Conservation (phyloP, 2,329 filamentous ascomycete genomes). For the Neonectria neomacrospora region DNA sequence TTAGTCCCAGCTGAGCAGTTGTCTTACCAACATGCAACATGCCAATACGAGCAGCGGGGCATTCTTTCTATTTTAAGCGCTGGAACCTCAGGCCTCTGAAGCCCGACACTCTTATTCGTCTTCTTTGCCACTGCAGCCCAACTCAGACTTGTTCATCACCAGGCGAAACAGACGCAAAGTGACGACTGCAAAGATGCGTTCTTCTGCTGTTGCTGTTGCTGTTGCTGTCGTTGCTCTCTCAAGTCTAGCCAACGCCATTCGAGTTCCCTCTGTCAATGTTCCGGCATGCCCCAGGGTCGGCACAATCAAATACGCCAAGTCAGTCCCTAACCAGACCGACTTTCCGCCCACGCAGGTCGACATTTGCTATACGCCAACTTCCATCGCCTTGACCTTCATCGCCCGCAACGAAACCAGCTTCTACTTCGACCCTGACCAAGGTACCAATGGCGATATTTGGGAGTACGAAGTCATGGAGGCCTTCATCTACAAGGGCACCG, state of each 20-base stretch:
- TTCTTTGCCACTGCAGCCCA: background rate
- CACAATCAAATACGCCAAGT: conserved; percentile 53
- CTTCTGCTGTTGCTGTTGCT: conserved; percentile 1
- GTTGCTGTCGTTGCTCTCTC: conserved; percentile 9
- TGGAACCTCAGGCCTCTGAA: background rate
- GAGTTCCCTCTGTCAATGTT: conserved; percentile 48
- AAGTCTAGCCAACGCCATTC: conserved; percentile 20
- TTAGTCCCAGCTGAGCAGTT: background rate
- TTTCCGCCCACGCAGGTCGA: conserved; percentile 59
- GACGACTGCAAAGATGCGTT: conserved; percentile 26
- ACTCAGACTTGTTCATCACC: background rate
- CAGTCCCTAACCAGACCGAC: conserved; percentile 53
- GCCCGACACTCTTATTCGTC: background rate
- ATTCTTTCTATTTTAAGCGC: background rate
- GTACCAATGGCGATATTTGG: conserved; percentile 60
- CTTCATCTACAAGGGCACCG: conserved; percentile 58
- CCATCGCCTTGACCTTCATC: conserved; percentile 56
- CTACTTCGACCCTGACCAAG: conserved; percentile 56
- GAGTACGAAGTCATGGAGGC: conserved; percentile 63
- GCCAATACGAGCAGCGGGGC: background rate
- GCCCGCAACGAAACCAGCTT: conserved; percentile 59
- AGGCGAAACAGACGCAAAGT: background rate
- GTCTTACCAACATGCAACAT: background rate
- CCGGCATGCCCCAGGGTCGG: conserved; percentile 52
- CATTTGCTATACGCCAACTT: conserved; percentile 57